phyloP scores from a whole-genome alignment of 495 filamentous ascomycete species.

The Xylaria venustula region DNA sequence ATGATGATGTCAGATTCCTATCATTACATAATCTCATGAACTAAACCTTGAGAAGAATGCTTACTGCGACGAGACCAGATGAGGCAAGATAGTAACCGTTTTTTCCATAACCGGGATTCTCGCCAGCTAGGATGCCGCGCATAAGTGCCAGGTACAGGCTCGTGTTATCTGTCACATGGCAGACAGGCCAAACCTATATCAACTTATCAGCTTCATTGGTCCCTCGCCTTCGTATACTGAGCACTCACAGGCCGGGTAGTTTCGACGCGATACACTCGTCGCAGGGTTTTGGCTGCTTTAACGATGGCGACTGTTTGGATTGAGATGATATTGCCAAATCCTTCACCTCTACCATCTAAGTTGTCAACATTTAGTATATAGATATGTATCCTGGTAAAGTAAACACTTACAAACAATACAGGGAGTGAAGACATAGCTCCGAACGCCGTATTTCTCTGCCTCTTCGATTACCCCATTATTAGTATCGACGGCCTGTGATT shows the following conservation, averaged over 20 bases:
- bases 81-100: constrained; percentile 52
- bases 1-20: too few relatives aligned
- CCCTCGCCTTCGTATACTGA: not conserved
- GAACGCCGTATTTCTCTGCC: constrained; percentile 36
- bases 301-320: constrained; percentile 51
- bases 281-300: constrained; percentile 35
- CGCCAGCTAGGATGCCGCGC: constrained; percentile 37
- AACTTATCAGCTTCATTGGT: too few relatives aligned
- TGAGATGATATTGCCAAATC: constrained; percentile 49
- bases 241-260: constrained; percentile 28
- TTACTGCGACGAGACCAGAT: constrained; percentile 38
- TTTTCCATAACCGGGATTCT: constrained; percentile 37
- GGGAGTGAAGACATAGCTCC: constrained; percentile 47
- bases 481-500: constrained; percentile 27
- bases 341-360: constrained; percentile 45
- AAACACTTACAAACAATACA: constrained; percentile 40
- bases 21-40: too few relatives aligned
- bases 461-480: constrained; percentile 41
- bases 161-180: constrained; percentile 44
- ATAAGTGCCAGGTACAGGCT: constrained; percentile 43
- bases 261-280: constrained; percentile 42
- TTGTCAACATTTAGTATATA: too few relatives aligned
- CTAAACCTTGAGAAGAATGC: too few relatives aligned
- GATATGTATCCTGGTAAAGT: not conserved
- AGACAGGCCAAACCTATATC: constrained; percentile 51